These are phyloP conservation scores for Hygrophorus russula DNA, from an alignment of 768 basidiomycete species.

Conservation along the genomic window DNA sequence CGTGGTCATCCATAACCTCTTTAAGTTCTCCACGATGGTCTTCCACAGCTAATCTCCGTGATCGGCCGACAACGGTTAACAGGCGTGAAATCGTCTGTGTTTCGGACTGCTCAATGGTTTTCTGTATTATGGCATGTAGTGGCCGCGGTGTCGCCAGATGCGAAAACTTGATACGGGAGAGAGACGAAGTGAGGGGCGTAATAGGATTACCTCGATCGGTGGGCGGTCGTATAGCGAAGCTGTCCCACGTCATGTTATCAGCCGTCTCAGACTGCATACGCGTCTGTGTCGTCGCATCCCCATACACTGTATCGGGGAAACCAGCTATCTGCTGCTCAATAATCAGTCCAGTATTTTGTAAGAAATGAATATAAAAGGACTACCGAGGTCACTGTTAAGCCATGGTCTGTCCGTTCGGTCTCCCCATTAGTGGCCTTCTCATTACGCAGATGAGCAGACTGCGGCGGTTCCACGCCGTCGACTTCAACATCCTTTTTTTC, in stretches of 20 bases:
- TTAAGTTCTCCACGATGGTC: slow-evolving; percentile 65
- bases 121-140: slow-evolving; percentile 44
- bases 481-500: slow-evolving; percentile 30
- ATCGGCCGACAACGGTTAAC: slow-evolving; percentile 64
- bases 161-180: slow-evolving; percentile 53
- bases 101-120: slow-evolving; percentile 21
- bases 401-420: slow-evolving; percentile 21
- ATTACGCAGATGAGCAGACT: slow-evolving; percentile 15
- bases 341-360: not conserved
- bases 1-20: slow-evolving; percentile 46
- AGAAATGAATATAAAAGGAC: slow-evolving; percentile 11
- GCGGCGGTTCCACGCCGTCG: slow-evolving; percentile 12
- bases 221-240: slow-evolving; percentile 30
- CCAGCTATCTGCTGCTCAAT: slow-evolving; percentile 20
- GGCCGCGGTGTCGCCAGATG: slow-evolving; percentile 45
- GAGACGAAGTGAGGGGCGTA: slow-evolving; percentile 20
- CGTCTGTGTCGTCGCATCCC: slow-evolving; percentile 47
- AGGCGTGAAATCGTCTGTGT: slow-evolving; percentile 22
- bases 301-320: slow-evolving; percentile 65
- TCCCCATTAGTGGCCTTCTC: slow-evolving; percentile 11
- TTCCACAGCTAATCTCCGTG: slow-evolving; percentile 61
- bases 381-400: slow-evolving; percentile 39
- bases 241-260: slow-evolving; percentile 67
- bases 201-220: slow-evolving; percentile 8
- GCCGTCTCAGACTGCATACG: slow-evolving; percentile 74